Evolutionary conservation across 306 rosid genomes (phyloP), one percentile per base, ranked within the genome.

Genomic region (Abrus pulchellus): DNA sequence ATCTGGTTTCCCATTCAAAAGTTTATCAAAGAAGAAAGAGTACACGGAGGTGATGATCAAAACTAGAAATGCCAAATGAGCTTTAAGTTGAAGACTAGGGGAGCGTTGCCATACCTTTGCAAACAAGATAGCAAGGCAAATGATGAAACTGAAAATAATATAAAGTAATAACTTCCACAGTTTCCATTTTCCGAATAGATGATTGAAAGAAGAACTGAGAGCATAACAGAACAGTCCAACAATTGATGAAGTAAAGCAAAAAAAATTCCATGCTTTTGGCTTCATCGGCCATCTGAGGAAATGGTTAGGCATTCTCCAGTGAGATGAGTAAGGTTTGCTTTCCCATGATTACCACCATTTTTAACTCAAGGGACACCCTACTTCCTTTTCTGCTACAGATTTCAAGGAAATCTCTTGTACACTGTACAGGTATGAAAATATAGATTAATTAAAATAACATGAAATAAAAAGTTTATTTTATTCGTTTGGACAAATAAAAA

Each of bases 181-280:
- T 14, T 14, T 75, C 79, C 70, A 45, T 0, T 60, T 0, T 32
- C 79, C 79, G 34, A 44, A 75, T 34, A 44, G 27, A 32, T 75
- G 30, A 5, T 60, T 45, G 79, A 75, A 60, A 30, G 69, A 75
- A 6, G 79, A 75, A 6, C 79, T 75, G 9, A 75, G 45, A 59
- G 69, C 79, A 9, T 44, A 75, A n/a, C 33, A 75, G 0, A 75
- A 13, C 1, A 75, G 12, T 8, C 79, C 79, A 30, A 59, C 14
- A 4, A 60, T 0, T 6, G 69, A 0, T 33, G 79, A 75, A 13
- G 4, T 55, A 9, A 32, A 60, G 0, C 70, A 30, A 1, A 49
- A 1, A 50, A 49, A 70, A 32, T 61, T 50, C 75, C 45, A 50
- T n/a, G 50, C 32, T 5, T 50, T 33, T 30, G 32, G 29, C 14